These are phyloP conservation scores for Diplodia scrobiculata DNA, from an alignment of 2,329 filamentous ascomycete genomes.

Conservation along the genomic window DNA sequence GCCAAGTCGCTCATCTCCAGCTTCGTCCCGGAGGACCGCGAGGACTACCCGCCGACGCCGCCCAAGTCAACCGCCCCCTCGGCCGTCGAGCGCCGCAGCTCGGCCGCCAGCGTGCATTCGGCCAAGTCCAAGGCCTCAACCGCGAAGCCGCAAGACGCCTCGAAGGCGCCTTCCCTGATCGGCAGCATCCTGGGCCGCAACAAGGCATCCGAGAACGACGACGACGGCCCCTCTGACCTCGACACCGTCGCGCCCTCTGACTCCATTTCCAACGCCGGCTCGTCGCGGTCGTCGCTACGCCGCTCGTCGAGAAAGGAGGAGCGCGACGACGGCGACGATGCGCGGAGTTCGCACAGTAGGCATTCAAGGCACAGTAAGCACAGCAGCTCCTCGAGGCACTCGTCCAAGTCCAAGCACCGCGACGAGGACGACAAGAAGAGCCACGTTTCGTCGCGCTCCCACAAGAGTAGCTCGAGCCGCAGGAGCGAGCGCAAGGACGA, in stretches of 20 bases:
- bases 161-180: slow-evolving; percentile 36
- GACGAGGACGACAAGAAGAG: slow-evolving; percentile 9
- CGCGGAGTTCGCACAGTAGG: slow-evolving; percentile 31
- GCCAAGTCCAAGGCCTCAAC: slow-evolving; percentile 22
- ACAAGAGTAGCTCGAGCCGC: slow-evolving; percentile 30
- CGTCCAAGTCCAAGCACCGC: slow-evolving; percentile 5
- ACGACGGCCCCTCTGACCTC: slow-evolving; percentile 37
- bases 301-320: slow-evolving; percentile 39
- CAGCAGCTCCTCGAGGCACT: slow-evolving; percentile 32
- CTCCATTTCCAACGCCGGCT: slow-evolving; percentile 49
- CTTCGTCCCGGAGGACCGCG: slow-evolving; percentile 39
- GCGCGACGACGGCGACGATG: slow-evolving; percentile 33
- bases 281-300: slow-evolving; percentile 32
- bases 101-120: slow-evolving; percentile 41
- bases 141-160: slow-evolving; percentile 1
- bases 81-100: slow-evolving; percentile 32
- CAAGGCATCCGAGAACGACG: slow-evolving; percentile 29
- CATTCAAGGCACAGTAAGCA: slow-evolving; percentile 35
- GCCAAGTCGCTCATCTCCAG: slow-evolving; percentile 43
- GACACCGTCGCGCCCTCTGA: slow-evolving; percentile 54
- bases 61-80: slow-evolving; percentile 9
- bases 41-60: slow-evolving; percentile 32
- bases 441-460: slow-evolving; percentile 15
- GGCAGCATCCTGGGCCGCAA: slow-evolving; percentile 45
- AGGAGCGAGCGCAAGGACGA: slow-evolving; percentile 30